phyloP scores from a whole-genome alignment of 805 yeast genomes.

The Myxozyma neglecta region DNA sequence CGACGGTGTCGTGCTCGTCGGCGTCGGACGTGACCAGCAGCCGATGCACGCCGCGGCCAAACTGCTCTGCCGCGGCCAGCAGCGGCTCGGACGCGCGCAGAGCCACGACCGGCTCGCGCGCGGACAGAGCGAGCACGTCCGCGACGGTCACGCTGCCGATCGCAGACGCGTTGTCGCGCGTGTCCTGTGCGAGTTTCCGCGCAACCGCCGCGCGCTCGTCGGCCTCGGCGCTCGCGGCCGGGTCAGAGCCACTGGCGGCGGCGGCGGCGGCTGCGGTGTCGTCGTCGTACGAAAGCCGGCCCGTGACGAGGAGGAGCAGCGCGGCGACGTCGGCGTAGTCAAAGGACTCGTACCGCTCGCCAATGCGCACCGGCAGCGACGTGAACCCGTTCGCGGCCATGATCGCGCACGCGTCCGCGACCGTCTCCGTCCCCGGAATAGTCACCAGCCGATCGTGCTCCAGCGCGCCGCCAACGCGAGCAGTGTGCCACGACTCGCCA shows the following conservation, averaged over 20 bases:
- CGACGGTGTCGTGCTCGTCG: slow-evolving; percentile 53
- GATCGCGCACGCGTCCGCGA: slow-evolving; percentile 85
- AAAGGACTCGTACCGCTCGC: slow-evolving; percentile 74
- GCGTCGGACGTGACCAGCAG: slow-evolving; percentile 68
- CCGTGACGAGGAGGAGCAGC: slow-evolving; percentile 78
- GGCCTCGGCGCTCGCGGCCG: slow-evolving; percentile 1
- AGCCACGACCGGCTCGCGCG: slow-evolving; percentile 84
- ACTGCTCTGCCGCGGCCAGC: slow-evolving; percentile 72
- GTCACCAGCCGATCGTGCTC: slow-evolving; percentile 75
- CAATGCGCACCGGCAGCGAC: slow-evolving; percentile 71
- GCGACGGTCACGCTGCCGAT: slow-evolving; percentile 92
- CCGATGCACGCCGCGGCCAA: slow-evolving; percentile 96
- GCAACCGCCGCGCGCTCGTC: slow-evolving; percentile 44
- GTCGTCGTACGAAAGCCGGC: slow-evolving; percentile 51
- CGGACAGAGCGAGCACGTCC: slow-evolving; percentile 79
- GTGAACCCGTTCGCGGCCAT: slow-evolving; percentile 72
- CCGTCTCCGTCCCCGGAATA: slow-evolving; percentile 65
- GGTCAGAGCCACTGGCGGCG: no score
- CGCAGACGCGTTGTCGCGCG: slow-evolving; percentile 54
- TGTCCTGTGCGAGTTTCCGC: slow-evolving; percentile 39
- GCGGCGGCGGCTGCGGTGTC: slow-evolving; percentile 22
- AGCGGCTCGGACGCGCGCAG: slow-evolving; percentile 62
- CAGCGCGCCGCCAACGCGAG: slow-evolving; percentile 68
- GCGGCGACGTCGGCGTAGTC: slow-evolving; percentile 91
- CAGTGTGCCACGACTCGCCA: slow-evolving; percentile 58